A percentile compares a stretch with the other conserved stretches of the same genome.
Evolutionary conservation across 2,329 filamentous ascomycete species (phyloP).

Genomic region (Microdochium trichocladiopsis): DNA sequence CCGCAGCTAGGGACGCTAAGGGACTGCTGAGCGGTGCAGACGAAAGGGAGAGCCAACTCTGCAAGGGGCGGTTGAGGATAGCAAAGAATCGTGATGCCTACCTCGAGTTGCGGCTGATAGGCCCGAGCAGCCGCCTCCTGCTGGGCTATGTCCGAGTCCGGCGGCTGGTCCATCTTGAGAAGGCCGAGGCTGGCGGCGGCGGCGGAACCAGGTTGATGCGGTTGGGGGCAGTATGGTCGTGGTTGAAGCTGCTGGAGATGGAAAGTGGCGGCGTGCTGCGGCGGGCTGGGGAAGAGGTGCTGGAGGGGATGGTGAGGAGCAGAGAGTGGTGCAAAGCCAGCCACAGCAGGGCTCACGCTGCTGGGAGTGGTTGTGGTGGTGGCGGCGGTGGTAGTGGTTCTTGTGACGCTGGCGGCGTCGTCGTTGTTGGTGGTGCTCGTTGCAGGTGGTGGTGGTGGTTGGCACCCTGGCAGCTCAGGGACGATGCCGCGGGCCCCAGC

Average conservation of each 20-base stretch:
- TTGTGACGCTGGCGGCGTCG: background rate
- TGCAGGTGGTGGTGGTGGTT: background rate
- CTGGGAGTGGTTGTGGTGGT: background rate
- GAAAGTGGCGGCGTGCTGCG: conserved; percentile 7
- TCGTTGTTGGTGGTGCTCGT: background rate
- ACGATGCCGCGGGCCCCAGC: background rate
- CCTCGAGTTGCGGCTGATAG: conserved; percentile 51
- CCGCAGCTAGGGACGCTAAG: no score
- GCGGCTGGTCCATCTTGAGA: conserved; percentile 29
- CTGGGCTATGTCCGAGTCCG: conserved; percentile 40
- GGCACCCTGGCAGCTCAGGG: background rate
- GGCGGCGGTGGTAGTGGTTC: background rate
- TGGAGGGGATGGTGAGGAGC: background rate
- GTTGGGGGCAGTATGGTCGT: conserved; percentile 1
- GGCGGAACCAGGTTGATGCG: conserved; percentile 1
- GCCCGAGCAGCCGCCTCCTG: conserved; percentile 55
- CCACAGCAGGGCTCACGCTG: background rate
- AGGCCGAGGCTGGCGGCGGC: conserved; percentile 3
- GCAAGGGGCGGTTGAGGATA: background rate
- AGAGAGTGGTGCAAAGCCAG: background rate
- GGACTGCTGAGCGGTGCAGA: background rate
- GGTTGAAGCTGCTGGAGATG: background rate
- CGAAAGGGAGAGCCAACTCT: background rate
- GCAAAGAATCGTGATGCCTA: conserved; percentile 22
- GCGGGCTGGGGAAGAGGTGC: background rate